These are phyloP conservation scores for Xerocomus tenax DNA, from an alignment of 1,284 basidiomycete genomes.

Conservation along the genomic window DNA sequence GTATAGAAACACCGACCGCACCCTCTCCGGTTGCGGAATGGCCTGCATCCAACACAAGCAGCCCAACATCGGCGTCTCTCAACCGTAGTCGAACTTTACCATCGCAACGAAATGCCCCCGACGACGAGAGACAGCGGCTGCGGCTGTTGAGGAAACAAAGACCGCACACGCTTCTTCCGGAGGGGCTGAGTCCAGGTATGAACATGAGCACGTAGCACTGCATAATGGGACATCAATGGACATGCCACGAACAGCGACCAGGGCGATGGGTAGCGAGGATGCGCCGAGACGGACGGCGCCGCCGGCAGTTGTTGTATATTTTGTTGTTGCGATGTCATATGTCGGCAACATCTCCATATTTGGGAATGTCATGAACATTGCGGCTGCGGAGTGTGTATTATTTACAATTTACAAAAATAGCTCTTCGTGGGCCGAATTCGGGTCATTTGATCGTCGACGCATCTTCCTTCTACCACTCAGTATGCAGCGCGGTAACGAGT, in stretches of 20 bases:
- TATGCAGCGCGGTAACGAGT: constrained; percentile 26
- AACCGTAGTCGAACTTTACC: constrained; percentile 57
- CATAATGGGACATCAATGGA: neutral
- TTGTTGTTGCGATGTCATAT: neutral
- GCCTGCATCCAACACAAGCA: constrained; percentile 26
- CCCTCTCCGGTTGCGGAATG: constrained; percentile 41
- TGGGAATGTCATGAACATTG: neutral
- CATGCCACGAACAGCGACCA: constrained; percentile 2
- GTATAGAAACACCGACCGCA: constrained; percentile 17
- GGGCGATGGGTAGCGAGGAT: too few species aligned
- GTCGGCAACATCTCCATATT: neutral
- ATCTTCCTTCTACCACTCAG: neutral
- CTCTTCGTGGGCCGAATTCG: neutral
- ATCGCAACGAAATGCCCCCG: constrained; percentile 30
- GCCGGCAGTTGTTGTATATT: constrained; percentile 9
- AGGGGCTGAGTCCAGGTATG: constrained; percentile 16
- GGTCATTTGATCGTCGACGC: neutral
- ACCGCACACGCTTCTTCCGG: constrained; percentile 28
- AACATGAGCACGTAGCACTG: constrained; percentile 21
- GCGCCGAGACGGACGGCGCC: too few species aligned
- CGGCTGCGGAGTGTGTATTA: neutral
- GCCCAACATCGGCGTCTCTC: constrained; percentile 23
- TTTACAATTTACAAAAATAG: neutral
- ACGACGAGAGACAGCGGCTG: constrained; percentile 34
- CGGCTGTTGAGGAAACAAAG: constrained; percentile 46